Evolutionary conservation across 495 filamentous ascomycete species (phyloP), one percentile per base, ranked within the genome.

Genomic region (Sphaerosporella brunnea): DNA sequence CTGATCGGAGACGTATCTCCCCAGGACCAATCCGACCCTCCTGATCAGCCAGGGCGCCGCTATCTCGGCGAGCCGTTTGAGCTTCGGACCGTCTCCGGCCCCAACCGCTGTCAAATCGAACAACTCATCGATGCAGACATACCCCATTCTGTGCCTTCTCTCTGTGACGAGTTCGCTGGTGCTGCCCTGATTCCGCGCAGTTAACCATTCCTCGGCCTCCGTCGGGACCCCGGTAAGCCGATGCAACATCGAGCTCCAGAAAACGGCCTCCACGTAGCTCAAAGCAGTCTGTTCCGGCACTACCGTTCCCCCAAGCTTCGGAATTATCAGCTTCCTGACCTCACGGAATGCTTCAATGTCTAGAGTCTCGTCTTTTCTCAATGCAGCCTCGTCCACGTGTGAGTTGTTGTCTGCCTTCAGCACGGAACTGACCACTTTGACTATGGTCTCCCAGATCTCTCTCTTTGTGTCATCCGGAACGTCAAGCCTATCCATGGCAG

Each of bases 1-100:
- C 56, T 95, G 90, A 62, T 97, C 90, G 3, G 85, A 80, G 37
- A 88, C 79, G 56, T 93, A 95, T 2, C 77, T 68, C 41, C 84
- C 75, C 23, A 97, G 62, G 1, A 84, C 76, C 5, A 93, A 66
- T 1, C 82, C 84, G 20, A 75, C 76, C 3, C 90, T 78, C 3
- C 93, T 69, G 40, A 96, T 82, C 0, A 96, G 68, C 52, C 84
- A 90, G 0, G 87, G 85, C 2, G 83, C 79, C 2, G 80, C 75
- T 0, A 80, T 80, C 54, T 77, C 72, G 0, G 88, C 82, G 19
- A 97, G 73, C 5, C 74, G 62, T 30, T 54, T 40, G 10, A 57
- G 20, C 42, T 61, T 57, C 13, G 47, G 23, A 15, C 35, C 19
- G 58, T 62, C 48, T 42, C 45, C 47, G 36, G 58, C 49, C 30